Base-by-base conservation (phyloP, 257 asterid genomes). In the Solanum pinnatisectum region DNA sequence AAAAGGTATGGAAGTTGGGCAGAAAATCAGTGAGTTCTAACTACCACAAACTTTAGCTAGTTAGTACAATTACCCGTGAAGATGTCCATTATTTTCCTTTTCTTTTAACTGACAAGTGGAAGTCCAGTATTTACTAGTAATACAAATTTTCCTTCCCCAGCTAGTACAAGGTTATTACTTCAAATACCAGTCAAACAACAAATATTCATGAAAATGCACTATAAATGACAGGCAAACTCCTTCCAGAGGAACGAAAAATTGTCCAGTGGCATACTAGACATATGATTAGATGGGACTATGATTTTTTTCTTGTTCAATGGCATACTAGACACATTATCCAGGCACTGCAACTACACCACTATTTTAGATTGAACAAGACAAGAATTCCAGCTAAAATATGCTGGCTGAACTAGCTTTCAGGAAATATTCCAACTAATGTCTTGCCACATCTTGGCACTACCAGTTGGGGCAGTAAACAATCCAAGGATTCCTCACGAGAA, bases 1-100 rank as follows among this genome's bases (percentile, higher is more conserved):
- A 87, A 84, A 87, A 84, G 23, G 52, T 22, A 85, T 8, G 71
- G 59, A 83, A 83, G 87, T 23, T 91, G 32, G 87, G 84, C 88
- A 86, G 88, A 79, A 67, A 56, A 72, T 15, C 49, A 70, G 60
- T 86, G 22, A 33, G 23, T 68, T 25, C 56, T 15, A 63, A 25
- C 84, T 79, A 79, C 65, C 56, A 22, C 89, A 86, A 74, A 87
- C 71, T 76, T 82, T 32, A 49, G 86, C 70, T 30, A 49, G 15
- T 82, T 46, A 25, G 40, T 44, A 46, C 40, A 81, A 46, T 46
- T 46, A 27, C 32, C 37, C 7, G 7, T 49, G 40, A 82, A 32
- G 12, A 49, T 49, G 44, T 49, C 27, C 44, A 18, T 22, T 37
- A 74, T 73, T 73, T 35, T 44, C 39, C 23, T n/a, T 7, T 78